Evolutionary conservation across 805 yeast genomes (phyloP).

Genomic region (Starmerella lactis-condensi): DNA sequence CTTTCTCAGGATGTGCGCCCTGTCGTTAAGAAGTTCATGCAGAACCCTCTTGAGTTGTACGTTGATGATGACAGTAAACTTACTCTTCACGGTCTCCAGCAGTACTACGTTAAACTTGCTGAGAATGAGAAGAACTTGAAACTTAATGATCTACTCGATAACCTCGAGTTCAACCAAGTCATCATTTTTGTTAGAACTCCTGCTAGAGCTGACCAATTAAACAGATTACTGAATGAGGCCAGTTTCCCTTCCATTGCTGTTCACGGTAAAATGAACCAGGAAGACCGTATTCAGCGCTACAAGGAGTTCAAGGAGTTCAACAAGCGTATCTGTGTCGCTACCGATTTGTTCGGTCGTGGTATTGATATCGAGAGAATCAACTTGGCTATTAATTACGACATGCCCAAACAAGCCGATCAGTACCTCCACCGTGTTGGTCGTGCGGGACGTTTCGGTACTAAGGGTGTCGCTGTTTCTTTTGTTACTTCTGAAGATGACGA

Average conservation of each 20-base stretch:
- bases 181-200: conserved; percentile 88
- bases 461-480: conserved; percentile 88
- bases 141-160: conserved; percentile 79
- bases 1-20: conserved; percentile 87
- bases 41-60: conserved; percentile 88
- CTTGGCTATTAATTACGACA: conserved; percentile 91
- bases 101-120: conserved; percentile 72
- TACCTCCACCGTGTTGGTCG: conserved; percentile 98
- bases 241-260: conserved; percentile 96
- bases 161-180: conserved; percentile 93
- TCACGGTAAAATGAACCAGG: conserved; percentile 89
- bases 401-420: conserved; percentile 93
- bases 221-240: conserved; percentile 71
- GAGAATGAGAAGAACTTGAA: conserved; percentile 88
- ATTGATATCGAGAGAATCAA: conserved; percentile 97
- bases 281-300: conserved; percentile 93
- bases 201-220: conserved; percentile 78
- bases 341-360: conserved; percentile 98
- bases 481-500: conserved; percentile 75
- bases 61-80: conserved; percentile 96
- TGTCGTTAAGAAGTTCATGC: conserved; percentile 93
- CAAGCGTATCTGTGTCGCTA: conserved; percentile 95
- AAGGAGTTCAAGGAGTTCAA: conserved; percentile 92
- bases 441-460: conserved; percentile 99
- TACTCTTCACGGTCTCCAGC: conserved; percentile 95